These are phyloP conservation scores for Metschnikowia santaceciliae DNA, from an alignment of 805 yeast species.

Conservation along the genomic window DNA sequence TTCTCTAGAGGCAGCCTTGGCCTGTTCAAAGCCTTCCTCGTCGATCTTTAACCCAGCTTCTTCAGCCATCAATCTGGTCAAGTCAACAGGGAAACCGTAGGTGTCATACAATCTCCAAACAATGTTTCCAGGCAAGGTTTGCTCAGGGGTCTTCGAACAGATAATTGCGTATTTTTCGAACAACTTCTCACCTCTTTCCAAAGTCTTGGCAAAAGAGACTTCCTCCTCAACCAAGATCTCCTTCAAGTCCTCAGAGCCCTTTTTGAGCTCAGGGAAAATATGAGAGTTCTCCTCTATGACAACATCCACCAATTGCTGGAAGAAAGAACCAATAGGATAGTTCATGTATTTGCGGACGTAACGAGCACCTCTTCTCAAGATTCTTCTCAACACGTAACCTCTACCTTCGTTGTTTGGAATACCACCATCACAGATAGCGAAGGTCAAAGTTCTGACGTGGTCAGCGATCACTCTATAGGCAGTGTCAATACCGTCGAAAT, in stretches of 20 bases:
- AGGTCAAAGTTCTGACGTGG: slow-evolving; percentile 94
- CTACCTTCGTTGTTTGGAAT: slow-evolving; percentile 99
- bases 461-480: slow-evolving; percentile 98
- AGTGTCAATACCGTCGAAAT: slow-evolving; percentile 91
- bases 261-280: slow-evolving; percentile 86
- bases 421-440: slow-evolving; percentile 97
- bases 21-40: slow-evolving; percentile 87
- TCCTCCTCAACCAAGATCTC: slow-evolving; percentile 97
- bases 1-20: slow-evolving; percentile 83
- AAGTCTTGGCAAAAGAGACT: slow-evolving; percentile 87
- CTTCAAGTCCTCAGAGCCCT: slow-evolving; percentile 67
- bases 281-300: slow-evolving; percentile 82
- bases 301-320: slow-evolving; percentile 88
- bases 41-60: slow-evolving; percentile 93
- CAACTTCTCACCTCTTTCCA: slow-evolving; percentile 96
- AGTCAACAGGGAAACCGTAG: slow-evolving; percentile 98
- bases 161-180: slow-evolving; percentile 88
- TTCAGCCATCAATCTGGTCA: slow-evolving; percentile 97
- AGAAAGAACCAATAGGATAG: slow-evolving; percentile 92
- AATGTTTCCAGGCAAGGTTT: slow-evolving; percentile 82
- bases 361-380: slow-evolving; percentile 96
- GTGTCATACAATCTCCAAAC: slow-evolving; percentile 99
- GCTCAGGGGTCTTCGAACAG: slow-evolving; percentile 71
- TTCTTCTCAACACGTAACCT: slow-evolving; percentile 96
- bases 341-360: slow-evolving; percentile 94